Conservation (phyloP, 2,329 filamentous ascomycete genomes). For the Trichoderma simmonsii region DNA sequence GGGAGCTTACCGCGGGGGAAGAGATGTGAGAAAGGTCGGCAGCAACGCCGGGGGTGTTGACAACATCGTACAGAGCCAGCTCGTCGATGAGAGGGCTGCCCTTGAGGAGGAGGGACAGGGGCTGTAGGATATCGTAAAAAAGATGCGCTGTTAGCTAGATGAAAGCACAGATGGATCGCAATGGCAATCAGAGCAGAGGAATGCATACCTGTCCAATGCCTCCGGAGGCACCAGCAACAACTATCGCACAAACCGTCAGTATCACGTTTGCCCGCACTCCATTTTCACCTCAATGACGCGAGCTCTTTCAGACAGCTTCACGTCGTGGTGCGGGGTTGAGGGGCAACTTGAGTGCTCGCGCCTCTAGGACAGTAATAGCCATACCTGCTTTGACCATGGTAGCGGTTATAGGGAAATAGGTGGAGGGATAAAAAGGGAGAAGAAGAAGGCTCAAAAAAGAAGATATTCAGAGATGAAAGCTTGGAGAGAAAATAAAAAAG, state of each 20-base stretch:
- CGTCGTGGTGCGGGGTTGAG: conserved; percentile 18
- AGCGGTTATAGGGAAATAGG: not conserved
- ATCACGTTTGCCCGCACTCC: not conserved
- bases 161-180: not conserved
- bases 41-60: conserved; percentile 95
- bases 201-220: conserved; percentile 87
- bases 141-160: not conserved
- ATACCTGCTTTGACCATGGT: conserved; percentile 22
- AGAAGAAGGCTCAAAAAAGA: not conserved
- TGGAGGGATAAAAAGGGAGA: not conserved
- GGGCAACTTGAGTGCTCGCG: not conserved
- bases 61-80: conserved; percentile 97
- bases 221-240: conserved; percentile 93
- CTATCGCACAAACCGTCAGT: conserved; percentile 33
- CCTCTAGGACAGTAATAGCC: not conserved
- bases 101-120: conserved; percentile 95
- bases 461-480: not conserved
- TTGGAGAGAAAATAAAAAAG: not conserved
- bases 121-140: conserved; percentile 49
- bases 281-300: not conserved
- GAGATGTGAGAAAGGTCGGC: conserved; percentile 98
- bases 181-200: conserved; percentile 26
- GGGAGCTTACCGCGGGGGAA: conserved; percentile 64
- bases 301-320: conserved; percentile 8
- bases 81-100: conserved; percentile 82